phyloP scores from a whole-genome alignment of 441 rosid species.

The Populus hybrid region DNA sequence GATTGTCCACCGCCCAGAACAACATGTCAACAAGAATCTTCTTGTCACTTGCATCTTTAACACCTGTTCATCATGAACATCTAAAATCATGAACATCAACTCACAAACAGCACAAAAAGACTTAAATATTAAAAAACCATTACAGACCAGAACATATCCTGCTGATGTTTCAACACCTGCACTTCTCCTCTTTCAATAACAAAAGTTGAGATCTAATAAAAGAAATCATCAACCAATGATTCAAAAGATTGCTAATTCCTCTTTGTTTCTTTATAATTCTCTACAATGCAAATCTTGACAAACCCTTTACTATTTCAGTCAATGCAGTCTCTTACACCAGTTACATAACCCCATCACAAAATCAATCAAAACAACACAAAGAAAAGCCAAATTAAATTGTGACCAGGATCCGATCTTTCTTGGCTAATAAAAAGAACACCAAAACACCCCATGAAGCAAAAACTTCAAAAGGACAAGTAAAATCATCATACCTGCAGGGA shows the following conservation, averaged over 20 bases:
- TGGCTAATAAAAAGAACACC: neutral
- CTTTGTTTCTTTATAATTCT: neutral
- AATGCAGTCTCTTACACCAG: neutral
- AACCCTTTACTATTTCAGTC: neutral
- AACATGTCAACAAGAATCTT: constrained; percentile 89
- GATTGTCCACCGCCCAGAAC: constrained; percentile 83
- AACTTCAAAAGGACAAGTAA: neutral
- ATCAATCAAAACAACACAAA: neutral
- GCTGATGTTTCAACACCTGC: neutral
- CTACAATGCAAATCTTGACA: neutral
- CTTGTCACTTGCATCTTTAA: constrained; percentile 96
- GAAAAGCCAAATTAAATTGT: neutral
- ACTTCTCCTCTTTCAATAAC: neutral
- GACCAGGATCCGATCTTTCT: neutral
- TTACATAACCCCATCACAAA: neutral
- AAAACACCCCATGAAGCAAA: neutral
- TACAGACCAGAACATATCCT: constrained; percentile 23
- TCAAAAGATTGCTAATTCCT: neutral
- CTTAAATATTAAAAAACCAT: constrained; percentile 42
- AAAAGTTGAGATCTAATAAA: neutral
- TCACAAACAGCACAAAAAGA: neutral
- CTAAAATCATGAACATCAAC: too few species aligned
- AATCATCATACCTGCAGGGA: constrained; percentile 64
- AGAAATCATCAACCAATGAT: neutral
- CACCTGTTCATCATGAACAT: constrained; percentile 38